These are phyloP conservation scores for Ricinus communis DNA, from an alignment of 345 rosid species.

Conservation along the genomic window DNA sequence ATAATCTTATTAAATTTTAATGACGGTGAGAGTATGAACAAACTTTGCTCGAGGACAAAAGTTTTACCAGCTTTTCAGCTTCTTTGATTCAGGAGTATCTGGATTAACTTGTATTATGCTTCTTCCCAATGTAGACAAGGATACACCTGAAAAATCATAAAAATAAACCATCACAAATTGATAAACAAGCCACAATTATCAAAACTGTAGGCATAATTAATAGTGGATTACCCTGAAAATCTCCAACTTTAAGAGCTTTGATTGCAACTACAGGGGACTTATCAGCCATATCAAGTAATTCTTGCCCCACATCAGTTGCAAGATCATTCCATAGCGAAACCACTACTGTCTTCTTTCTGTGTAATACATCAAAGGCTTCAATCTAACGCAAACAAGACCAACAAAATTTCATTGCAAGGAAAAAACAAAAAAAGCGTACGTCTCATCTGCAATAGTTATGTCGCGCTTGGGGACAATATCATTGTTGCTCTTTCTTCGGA, in stretches of 20 bases:
- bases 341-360: slow-evolving; percentile 76
- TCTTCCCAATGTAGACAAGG: slow-evolving; percentile 66
- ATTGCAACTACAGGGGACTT: slow-evolving; percentile 72
- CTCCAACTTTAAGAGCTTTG: slow-evolving; percentile 84
- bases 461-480: slow-evolving; percentile 83
- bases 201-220: background rate
- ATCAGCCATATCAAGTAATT: slow-evolving; percentile 65
- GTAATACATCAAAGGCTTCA: background rate
- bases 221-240: slow-evolving; percentile 73
- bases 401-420: background rate
- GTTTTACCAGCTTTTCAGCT: slow-evolving; percentile 63
- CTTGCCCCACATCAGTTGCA: slow-evolving; percentile 75
- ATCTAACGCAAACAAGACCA: background rate
- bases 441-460: slow-evolving; percentile 74
- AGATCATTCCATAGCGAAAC: slow-evolving; percentile 88
- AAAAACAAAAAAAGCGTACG: slow-evolving; percentile 36
- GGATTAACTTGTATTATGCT: slow-evolving; percentile 69
- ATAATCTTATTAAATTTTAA: background rate
- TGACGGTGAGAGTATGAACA: background rate
- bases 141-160: slow-evolving; percentile 53
- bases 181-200: background rate
- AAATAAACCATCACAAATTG: background rate
- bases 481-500: slow-evolving; percentile 75
- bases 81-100: slow-evolving; percentile 67
- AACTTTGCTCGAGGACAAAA: background rate